Evolutionary conservation across 305 asterid genomes (phyloP), one percentile per base, ranked within the genome.

Genomic region (Striga hermonthica): DNA sequence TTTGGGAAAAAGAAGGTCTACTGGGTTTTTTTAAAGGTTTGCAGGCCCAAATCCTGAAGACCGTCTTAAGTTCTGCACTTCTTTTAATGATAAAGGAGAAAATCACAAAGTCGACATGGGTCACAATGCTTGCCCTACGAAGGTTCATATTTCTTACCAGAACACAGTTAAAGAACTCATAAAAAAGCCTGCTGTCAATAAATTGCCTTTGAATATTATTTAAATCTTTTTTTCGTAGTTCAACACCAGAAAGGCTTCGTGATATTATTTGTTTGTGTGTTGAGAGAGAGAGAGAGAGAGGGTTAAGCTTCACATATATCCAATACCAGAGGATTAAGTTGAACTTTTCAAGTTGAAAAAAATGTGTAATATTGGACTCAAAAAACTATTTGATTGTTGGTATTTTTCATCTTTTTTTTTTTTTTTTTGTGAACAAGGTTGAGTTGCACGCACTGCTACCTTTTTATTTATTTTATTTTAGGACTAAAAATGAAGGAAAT

Each of bases 11-110:
- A 75, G 98, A 92, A 83, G 97, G 98, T 12, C 37, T 86, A 11
- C 77, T 82, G 10, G 95, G 98, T 11, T 87, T 92, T 80, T 90
- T 77, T 86, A 92, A 92, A 79, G 98, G 98, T 15, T 73, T 92
- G 60, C 85, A 87, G 49, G 95, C 96, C n/a, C 98, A 90, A 73
- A 86, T 92, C 71, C 81, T 92, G 70, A 92, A 92, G 76, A 92
- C 98, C 7, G 97, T 92, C 62, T 75, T 89, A 47, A 92, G 97
- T 68, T 83, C 97, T 56, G 98, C 98, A 1, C 73, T 92, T 78
- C 88, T 89, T 39, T 74, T 92, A 76, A 92, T 92, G 98, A 85
- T 87, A 68, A 92, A 92, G 79, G 97, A 89, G 81, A 92, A 92
- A 74, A 87, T 92, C 84, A 79, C 93, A 38, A 92, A 89, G 81